Evolutionary conservation across 1,139 yeast genomes (phyloP), one percentile per base, ranked within the genome.

Genomic region (Magnusiomyces paraingens): DNA sequence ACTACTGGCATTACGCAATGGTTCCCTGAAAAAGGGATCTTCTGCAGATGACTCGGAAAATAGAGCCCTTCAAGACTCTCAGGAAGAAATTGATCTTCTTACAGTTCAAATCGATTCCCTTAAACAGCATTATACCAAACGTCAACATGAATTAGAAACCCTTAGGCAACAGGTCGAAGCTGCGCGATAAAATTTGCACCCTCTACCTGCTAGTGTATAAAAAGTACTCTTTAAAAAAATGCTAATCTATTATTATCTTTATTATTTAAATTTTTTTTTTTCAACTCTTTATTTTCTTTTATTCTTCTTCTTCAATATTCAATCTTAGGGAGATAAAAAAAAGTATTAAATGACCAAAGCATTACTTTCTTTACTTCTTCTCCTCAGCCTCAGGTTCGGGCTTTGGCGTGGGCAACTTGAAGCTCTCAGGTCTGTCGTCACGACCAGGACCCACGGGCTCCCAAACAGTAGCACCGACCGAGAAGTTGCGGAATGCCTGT

Each of bases 371-470:
- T 62, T 69, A 44, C 50, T 55, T 66, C 60, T 67, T 60, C 58
- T 68, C 67, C 55, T 63, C 71, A 45, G 62, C 62, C 59, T 66
- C 64, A 58, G 66, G 71, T 67, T 86, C 94, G 20, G 91, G 88
- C 71, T 82, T 84, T 49, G 95, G 94, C 54, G 83, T 78, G 54
- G 95, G 95, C 67, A 87, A 80, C 71, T 84, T 84, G 77, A 87
- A 87, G 21, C 81, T 72, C 59, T 84, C 91, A 11, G 96, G 96
- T 39, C 94, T 81, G 63, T 78, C 82, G 69, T 88, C 95, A 62
- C 81, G 77, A 66, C 96, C 96, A 49, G 84, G 86, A 58, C 96
- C 95, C 62, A 86, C 93, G 63, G 86, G 95, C 71, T 88, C 95
- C 95, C 95, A 88, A 55, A 85, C 89, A 44, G 94, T 82, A 26